Conservation (phyloP, 1,284 basidiomycete genomes). For the Porodaedalea pini region DNA sequence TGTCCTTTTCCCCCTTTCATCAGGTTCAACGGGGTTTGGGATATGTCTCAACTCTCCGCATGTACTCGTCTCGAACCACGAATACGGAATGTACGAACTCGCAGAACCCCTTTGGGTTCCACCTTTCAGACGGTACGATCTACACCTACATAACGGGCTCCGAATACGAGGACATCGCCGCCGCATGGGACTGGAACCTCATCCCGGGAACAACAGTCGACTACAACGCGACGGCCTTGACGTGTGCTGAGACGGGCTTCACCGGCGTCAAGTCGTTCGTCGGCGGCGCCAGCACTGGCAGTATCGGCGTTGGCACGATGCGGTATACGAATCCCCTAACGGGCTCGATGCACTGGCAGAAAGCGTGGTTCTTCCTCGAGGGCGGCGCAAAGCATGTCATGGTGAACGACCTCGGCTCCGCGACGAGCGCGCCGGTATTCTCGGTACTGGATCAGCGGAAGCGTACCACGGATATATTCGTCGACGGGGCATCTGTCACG, state of each 20-base stretch:
- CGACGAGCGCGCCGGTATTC: conserved; percentile 45
- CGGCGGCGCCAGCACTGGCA: conserved; percentile 57
- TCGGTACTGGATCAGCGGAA: conserved; percentile 64
- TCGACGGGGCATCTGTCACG: conserved; percentile 38
- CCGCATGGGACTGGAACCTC: conserved; percentile 70
- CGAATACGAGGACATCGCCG: conserved; percentile 68
- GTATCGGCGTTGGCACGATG: conserved; percentile 55
- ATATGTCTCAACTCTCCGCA: conserved; percentile 60
- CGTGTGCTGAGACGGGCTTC: conserved; percentile 38
- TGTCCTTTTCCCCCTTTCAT: neutral
- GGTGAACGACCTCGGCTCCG: conserved; percentile 47
- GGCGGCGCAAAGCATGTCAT: conserved; percentile 60
- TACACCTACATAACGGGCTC: conserved; percentile 61
- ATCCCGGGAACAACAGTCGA: conserved; percentile 67
- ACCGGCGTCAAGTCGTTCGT: conserved; percentile 54
- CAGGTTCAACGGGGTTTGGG: conserved; percentile 58
- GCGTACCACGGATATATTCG: conserved; percentile 39
- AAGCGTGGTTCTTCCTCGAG: conserved; percentile 70
- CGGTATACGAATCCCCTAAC: conserved; percentile 60
- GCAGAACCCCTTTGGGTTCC: conserved; percentile 64
- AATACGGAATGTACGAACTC: conserved; percentile 65
- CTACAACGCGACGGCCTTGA: conserved; percentile 50
- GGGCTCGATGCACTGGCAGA: conserved; percentile 54
- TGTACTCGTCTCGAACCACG: conserved; percentile 57
- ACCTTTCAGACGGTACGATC: conserved; percentile 59